Evolutionary conservation across 2,329 filamentous ascomycete species (phyloP).

Genomic region (Malbranchea cinnamomea): DNA sequence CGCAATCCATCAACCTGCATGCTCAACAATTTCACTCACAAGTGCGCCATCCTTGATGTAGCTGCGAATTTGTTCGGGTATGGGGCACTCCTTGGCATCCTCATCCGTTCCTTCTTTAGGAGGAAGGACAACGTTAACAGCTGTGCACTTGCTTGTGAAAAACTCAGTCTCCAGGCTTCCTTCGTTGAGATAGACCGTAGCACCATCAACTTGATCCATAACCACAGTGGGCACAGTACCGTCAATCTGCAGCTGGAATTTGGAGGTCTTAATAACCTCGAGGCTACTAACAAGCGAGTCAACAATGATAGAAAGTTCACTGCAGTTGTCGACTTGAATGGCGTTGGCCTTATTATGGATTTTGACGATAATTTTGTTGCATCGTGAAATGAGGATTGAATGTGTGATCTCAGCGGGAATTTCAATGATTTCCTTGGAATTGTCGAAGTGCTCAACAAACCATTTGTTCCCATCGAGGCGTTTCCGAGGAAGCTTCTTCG

Average conservation of each 20-base stretch:
- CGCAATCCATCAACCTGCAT: slow-evolving; percentile 39
- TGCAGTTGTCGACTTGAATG: slow-evolving; percentile 87
- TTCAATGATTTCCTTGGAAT: slow-evolving; percentile 55
- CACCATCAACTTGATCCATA: slow-evolving; percentile 85
- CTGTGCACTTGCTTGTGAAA: slow-evolving; percentile 75
- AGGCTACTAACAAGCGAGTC: slow-evolving; percentile 82
- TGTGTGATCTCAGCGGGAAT: slow-evolving; percentile 72
- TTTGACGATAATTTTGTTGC: slow-evolving; percentile 79
- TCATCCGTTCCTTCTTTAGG: slow-evolving; percentile 50
- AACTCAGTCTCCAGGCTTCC: slow-evolving; percentile 66
- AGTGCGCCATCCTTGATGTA: slow-evolving; percentile 63
- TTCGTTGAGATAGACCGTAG: slow-evolving; percentile 70
- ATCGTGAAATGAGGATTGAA: slow-evolving; percentile 81
- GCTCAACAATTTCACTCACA: slow-evolving; percentile 88
- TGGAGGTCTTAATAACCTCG: slow-evolving; percentile 88
- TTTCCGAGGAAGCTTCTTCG: slow-evolving; percentile 67
- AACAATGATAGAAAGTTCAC: slow-evolving; percentile 67
- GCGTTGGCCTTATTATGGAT: slow-evolving; percentile 90
- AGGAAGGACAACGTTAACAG: slow-evolving; percentile 74
- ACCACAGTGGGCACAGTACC: slow-evolving; percentile 75
- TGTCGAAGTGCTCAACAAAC: slow-evolving; percentile 90
- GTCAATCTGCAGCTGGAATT: slow-evolving; percentile 86
- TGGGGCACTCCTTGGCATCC: slow-evolving; percentile 73
- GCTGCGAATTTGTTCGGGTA: slow-evolving; percentile 82
- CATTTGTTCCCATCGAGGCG: slow-evolving; percentile 83